These are phyloP conservation scores for Suillus luteus DNA, from an alignment of 768 basidiomycete genomes.

Conservation along the genomic window DNA sequence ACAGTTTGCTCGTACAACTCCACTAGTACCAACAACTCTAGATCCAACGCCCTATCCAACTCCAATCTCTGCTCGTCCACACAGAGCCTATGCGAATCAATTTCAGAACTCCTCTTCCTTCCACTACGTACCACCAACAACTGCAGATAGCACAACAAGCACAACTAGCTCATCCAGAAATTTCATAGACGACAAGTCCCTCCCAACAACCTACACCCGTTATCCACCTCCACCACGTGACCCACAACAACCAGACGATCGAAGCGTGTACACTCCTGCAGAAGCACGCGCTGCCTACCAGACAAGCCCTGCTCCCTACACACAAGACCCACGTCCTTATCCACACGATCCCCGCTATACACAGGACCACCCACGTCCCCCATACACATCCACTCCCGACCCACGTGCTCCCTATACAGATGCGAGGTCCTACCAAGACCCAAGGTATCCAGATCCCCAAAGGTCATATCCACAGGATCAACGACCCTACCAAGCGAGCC, in stretches of 20 bases:
- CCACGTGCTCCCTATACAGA: conserved; percentile 8
- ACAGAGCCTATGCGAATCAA: conserved; percentile 18
- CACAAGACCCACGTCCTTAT: not conserved
- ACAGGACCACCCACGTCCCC: not conserved
- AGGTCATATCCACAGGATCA: not conserved
- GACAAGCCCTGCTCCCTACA: not conserved
- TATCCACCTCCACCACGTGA: conserved; percentile 1
- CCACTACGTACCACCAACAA: conserved; percentile 25
- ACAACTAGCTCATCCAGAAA: conserved; percentile 23
- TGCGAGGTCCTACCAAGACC: conserved; percentile 4
- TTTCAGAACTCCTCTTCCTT: conserved; percentile 9
- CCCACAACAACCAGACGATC: conserved; percentile 9
- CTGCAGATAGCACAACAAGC: conserved; percentile 25
- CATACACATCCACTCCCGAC: conserved; percentile 13
- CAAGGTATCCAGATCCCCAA: not conserved
- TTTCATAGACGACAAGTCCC: conserved; percentile 15
- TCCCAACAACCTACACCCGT: not conserved
- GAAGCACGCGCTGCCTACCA: conserved; percentile 6
- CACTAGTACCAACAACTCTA: conserved; percentile 25
- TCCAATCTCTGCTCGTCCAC: conserved; percentile 14
- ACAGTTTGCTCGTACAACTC: conserved; percentile 29
- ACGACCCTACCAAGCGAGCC: not conserved
- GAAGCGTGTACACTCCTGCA: conserved; percentile 8
- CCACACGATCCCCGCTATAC: conserved; percentile 1
- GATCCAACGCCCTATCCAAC: conserved; percentile 3